Evolutionary conservation across 768 basidiomycete genomes (phyloP).

Genomic region (Suillus paluster): DNA sequence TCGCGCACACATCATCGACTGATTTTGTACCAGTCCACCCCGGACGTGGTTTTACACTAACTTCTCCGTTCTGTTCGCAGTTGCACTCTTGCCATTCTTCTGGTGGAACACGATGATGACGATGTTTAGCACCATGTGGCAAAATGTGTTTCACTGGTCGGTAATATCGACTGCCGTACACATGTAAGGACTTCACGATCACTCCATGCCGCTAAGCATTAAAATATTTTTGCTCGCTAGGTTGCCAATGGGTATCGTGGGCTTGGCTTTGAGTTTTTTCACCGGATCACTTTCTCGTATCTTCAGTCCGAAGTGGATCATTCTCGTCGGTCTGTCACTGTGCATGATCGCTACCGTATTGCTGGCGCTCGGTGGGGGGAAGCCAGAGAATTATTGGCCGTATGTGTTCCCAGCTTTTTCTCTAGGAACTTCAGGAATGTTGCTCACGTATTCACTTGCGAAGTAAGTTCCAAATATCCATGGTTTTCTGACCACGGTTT

Average conservation of each 20-base stretch:
- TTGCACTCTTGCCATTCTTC: slow-evolving; percentile 44
- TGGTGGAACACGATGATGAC: slow-evolving; percentile 44
- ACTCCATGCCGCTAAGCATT: slow-evolving; percentile 8
- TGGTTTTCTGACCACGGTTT: slow-evolving; percentile 4
- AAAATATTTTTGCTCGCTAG: slow-evolving; percentile 20
- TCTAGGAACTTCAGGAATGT: slow-evolving; percentile 49
- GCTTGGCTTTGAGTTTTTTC: slow-evolving; percentile 38
- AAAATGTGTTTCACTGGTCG: slow-evolving; percentile 47
- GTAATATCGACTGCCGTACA: slow-evolving; percentile 43
- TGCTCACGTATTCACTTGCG: slow-evolving; percentile 49
- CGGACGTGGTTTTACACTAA: slow-evolving; percentile 46
- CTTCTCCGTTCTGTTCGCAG: slow-evolving; percentile 41
- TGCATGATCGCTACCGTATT: slow-evolving; percentile 44
- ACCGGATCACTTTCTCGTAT: slow-evolving; percentile 43
- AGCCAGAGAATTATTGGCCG: slow-evolving; percentile 48
- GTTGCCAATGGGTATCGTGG: slow-evolving; percentile 46
- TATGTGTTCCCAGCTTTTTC: slow-evolving; percentile 54
- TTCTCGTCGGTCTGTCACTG: slow-evolving; percentile 45
- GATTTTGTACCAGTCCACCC: slow-evolving; percentile 38
- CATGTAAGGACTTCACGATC: slow-evolving; percentile 33
- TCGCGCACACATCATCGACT: neutral
- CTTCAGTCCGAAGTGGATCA: slow-evolving; percentile 47
- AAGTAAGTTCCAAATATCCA: slow-evolving; percentile 40
- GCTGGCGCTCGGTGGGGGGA: slow-evolving; percentile 47
- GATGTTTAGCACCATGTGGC: slow-evolving; percentile 44